A percentile compares a stretch with the other conserved stretches of the same genome.
Conservation (phyloP, 352 stramenopile genomes). For the Pythium pectinolyticum region DNA sequence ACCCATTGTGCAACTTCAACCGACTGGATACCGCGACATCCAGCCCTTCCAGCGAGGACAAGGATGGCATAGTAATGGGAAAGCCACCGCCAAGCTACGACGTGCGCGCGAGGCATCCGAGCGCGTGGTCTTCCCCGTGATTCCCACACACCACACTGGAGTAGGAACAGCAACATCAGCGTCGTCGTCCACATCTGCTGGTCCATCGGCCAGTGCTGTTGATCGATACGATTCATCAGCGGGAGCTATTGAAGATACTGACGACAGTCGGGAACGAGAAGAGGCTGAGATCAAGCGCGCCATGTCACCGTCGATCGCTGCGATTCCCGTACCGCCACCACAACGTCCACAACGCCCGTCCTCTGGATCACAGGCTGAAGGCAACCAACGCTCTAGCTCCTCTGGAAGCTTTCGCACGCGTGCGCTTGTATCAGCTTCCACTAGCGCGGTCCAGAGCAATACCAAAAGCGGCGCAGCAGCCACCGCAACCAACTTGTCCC, state of each 20-base stretch:
- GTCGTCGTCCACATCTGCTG: no score
- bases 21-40: slow-evolving; percentile 68
- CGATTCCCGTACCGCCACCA: slow-evolving; percentile 29
- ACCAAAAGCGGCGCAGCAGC: not conserved
- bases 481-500: not conserved
- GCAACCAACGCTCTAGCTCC: slow-evolving; percentile 28
- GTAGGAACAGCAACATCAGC: not conserved
- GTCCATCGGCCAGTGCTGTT: slow-evolving; percentile 25
- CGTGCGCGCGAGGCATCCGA: slow-evolving; percentile 24
- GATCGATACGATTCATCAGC: not conserved
- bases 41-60: slow-evolving; percentile 66
- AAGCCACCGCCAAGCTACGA: slow-evolving; percentile 28
- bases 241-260: not conserved
- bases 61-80: slow-evolving; percentile 67
- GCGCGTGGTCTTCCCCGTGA: slow-evolving; percentile 51
- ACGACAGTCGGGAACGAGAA: slow-evolving; percentile 19
- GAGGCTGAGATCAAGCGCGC: slow-evolving; percentile 6
- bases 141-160: slow-evolving; percentile 18
- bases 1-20: slow-evolving; percentile 57
- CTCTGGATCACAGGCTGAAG: slow-evolving; percentile 20
- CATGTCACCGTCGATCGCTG: slow-evolving; percentile 23
- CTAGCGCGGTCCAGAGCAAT: not conserved
- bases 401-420: slow-evolving; percentile 29
- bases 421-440: slow-evolving; percentile 7
- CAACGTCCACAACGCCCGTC: slow-evolving; percentile 26